phyloP scores from a whole-genome alignment of 177 flowering plant genomes.

The Vitis hybrid region DNA sequence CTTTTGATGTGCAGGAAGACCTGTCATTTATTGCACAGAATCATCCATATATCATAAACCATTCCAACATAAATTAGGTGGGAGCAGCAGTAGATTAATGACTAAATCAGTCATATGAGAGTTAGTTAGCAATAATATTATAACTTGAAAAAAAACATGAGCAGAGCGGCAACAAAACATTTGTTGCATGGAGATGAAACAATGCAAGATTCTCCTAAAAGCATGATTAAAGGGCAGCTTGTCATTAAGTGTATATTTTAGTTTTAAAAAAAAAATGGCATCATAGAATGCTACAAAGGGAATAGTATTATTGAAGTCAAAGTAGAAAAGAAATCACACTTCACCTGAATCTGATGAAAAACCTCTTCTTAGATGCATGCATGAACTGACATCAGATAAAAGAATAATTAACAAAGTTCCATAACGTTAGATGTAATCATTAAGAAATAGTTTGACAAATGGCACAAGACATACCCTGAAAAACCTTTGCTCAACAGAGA shows the following conservation, averaged over 20 bases:
- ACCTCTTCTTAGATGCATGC: slow-evolving; percentile 32
- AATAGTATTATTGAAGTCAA: not conserved
- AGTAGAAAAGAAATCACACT: slow-evolving; percentile 2
- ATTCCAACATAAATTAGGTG: too few relatives aligned
- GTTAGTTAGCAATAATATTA: too few relatives aligned
- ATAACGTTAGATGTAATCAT: not conserved
- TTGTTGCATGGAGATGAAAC: too few relatives aligned
- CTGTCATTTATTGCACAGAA: slow-evolving; percentile 40
- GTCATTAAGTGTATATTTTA: too few relatives aligned
- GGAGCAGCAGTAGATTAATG: too few relatives aligned
- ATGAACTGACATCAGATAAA: slow-evolving; percentile 34
- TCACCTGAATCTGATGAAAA: slow-evolving; percentile 73
- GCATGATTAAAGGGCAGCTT: too few relatives aligned
- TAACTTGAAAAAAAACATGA: too few relatives aligned
- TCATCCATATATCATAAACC: not conserved
- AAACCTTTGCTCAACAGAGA: slow-evolving; percentile 11
- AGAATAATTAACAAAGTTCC: not conserved
- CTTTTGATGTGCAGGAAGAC: slow-evolving; percentile 92
- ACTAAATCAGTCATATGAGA: too few relatives aligned
- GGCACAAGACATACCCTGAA: slow-evolving; percentile 22
- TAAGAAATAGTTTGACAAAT: not conserved
- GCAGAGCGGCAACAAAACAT: too few relatives aligned
- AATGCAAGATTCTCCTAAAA: too few relatives aligned
- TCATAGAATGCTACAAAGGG: not conserved
- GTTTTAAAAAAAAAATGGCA: not conserved